Evolutionary conservation across 2,329 filamentous ascomycete genomes (phyloP).

Genomic region (Pestalotiopsis sp.): DNA sequence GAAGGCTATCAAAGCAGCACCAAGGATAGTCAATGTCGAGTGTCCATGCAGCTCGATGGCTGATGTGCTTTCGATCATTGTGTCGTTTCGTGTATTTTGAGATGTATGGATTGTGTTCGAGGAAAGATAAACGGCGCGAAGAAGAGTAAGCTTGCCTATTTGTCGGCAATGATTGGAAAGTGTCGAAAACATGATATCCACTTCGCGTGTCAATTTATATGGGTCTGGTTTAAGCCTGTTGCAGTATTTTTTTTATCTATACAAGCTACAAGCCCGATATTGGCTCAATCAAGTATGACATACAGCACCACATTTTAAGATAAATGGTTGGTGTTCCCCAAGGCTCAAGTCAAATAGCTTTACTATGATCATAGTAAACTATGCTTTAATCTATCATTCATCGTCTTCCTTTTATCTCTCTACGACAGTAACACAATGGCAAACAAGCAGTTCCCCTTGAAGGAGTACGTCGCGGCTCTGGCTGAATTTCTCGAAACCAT

Average conservation of each 20-base stretch:
- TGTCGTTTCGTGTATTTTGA: background rate
- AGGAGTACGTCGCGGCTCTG: background rate
- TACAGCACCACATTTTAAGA: background rate
- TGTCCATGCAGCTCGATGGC: background rate
- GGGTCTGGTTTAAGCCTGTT: conserved; percentile 1
- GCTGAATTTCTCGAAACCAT: conserved; percentile 21
- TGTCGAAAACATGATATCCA: background rate
- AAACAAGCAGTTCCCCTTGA: background rate
- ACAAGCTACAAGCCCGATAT: background rate
- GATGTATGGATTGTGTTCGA: background rate
- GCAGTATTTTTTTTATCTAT: background rate
- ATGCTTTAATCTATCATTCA: background rate
- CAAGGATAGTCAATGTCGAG: background rate
- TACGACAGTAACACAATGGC: background rate
- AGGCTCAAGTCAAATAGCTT: background rate
- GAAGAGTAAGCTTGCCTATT: background rate
- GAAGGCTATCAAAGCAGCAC: background rate
- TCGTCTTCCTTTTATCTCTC: background rate
- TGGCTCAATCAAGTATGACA: background rate
- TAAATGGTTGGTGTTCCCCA: background rate
- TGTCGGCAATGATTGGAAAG: background rate
- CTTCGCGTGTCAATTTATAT: background rate
- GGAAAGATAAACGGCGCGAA: background rate
- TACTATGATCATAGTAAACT: background rate
- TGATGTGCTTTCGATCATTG: background rate